Percentiles rank a stretch among this genome's conserved stretches.
Conservation (phyloP, 768 basidiomycete species). For the Ramaria rubella region DNA sequence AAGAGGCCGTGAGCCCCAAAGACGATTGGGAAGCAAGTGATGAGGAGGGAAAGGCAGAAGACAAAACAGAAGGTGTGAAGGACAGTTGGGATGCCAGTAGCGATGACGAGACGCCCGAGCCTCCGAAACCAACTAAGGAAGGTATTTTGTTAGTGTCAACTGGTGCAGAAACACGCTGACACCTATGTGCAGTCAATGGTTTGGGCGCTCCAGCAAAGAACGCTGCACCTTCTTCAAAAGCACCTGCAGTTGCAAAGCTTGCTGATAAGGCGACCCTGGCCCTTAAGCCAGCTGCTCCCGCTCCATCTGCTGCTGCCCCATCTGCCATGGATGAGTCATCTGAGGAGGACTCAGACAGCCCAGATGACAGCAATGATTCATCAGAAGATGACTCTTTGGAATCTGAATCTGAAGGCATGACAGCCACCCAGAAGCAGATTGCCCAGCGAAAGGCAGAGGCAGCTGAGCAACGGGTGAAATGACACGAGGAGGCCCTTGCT, state of each 20-base stretch:
- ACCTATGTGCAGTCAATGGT: not conserved
- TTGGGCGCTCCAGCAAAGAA: not conserved
- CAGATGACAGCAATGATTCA: slow-evolving; percentile 23
- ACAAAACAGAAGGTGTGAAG: slow-evolving; percentile 20
- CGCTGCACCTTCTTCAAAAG: slow-evolving; percentile 25
- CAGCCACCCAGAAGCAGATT: slow-evolving; percentile 56
- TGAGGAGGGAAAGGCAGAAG: slow-evolving; percentile 26
- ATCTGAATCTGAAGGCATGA: slow-evolving; percentile 56
- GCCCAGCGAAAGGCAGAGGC: slow-evolving; percentile 77
- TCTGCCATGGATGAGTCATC: not conserved
- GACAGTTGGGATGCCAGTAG: slow-evolving; percentile 64
- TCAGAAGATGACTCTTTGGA: slow-evolving; percentile 22
- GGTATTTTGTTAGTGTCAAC: not conserved
- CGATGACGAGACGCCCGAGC: slow-evolving; percentile 45
- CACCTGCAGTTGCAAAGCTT: slow-evolving; percentile 15
- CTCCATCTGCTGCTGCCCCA: not conserved
- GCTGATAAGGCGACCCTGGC: slow-evolving; percentile 11
- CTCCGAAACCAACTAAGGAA: not conserved
- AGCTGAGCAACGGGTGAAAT: slow-evolving; percentile 70
- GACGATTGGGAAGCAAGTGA: slow-evolving; percentile 38
- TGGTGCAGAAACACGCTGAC: not conserved
- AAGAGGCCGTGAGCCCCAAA: slow-evolving; percentile 32
- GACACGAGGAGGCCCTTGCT: slow-evolving; percentile 79
- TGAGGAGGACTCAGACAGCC: slow-evolving; percentile 40
- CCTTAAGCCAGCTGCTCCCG: slow-evolving; percentile 16